Percentiles rank a stretch among this genome's conserved stretches.
phyloP scores from a whole-genome alignment of 2,329 filamentous ascomycete species.

The Xylariaceae sp. region DNA sequence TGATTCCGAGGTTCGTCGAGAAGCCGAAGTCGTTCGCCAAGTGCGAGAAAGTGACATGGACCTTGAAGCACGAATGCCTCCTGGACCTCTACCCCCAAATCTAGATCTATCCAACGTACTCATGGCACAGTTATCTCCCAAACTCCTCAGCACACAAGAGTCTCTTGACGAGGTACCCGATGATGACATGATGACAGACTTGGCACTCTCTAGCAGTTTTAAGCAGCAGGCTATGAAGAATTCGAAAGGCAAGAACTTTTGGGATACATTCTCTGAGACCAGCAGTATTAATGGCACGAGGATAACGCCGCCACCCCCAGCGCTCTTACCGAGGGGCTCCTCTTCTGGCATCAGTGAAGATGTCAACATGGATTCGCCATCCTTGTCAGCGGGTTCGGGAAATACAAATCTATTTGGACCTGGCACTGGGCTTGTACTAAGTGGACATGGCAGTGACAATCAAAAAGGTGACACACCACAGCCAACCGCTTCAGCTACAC shows the following conservation, averaged over 20 bases:
- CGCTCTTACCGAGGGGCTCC: conserved; percentile 64
- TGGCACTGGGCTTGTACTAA: conserved; percentile 43
- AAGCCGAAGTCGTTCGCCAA: conserved; percentile 94
- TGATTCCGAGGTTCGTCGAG: conserved; percentile 85
- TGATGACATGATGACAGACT: conserved; percentile 70
- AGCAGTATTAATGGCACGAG: conserved; percentile 56
- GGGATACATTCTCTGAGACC: conserved; percentile 78
- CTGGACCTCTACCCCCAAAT: conserved; percentile 42
- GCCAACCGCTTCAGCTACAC: conserved; percentile 39
- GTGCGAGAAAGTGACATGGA: conserved; percentile 87
- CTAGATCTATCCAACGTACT: conserved; percentile 55
- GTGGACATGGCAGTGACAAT: conserved; percentile 37
- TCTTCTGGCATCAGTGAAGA: conserved; percentile 72
- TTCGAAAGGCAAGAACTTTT: conserved; percentile 73
- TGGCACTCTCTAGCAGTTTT: conserved; percentile 68
- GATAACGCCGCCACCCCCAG: conserved; percentile 66
- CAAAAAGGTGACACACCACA: conserved; percentile 47
- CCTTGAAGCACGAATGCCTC: conserved; percentile 51
- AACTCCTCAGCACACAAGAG: conserved; percentile 65
- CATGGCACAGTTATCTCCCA: conserved; percentile 73
- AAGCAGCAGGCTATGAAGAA: conserved; percentile 76
- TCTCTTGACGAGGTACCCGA: conserved; percentile 72
- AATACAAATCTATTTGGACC: conserved; percentile 40
- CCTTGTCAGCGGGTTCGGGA: conserved; percentile 45
- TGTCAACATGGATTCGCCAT: conserved; percentile 74